Evolutionary conservation across 1,139 yeast genomes (phyloP), one percentile per base, ranked within the genome.

Genomic region (Debaryomyces singareniensis): DNA sequence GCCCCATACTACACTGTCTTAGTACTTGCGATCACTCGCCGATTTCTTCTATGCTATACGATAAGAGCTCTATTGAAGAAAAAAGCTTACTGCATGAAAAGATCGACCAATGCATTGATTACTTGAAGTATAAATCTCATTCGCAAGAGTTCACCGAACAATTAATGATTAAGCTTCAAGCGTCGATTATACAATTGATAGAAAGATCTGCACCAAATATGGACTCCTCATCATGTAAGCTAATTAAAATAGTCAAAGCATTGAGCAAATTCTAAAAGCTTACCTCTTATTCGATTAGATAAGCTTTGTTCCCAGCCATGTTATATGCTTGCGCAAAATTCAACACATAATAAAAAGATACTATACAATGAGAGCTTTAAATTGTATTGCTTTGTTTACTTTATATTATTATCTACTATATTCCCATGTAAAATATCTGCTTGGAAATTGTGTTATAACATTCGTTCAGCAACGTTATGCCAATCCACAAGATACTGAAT

Each of bases 1-100:
- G 84, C 38, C 96, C 96, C 0, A 76, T 87, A 5, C 71, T 86
- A 21, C 93, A 84, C 52, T 72, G 61, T 36, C 41, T 57, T 24
- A 24, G 27, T 13, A 36, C 33, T n/a, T 13, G 23, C 6, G 16
- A 32, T 9, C 32, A 36, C 14, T 42, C 57, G 2, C 62, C 62
- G 1, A 53, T 62, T 7, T 46, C 47, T 32, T 34, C 33, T 5
- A 35, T 60, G 5, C 38, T 61, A 20, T 47, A 44, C 16, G 42
- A 40, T 4, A 31, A 36, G 12, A 34, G 33, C 14, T 28, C 45
- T 5, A 32, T 45, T 10, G 41, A 43, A 4, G 45, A 47, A 24
- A 37, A 64, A 13, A 43, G 43, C 16, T 16, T 32, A 2, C 35
- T 44, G 15, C 34, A 34, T 2, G 42, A 42, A 9, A 32, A 51